phyloP scores from a whole-genome alignment of 2,329 filamentous ascomycete genomes.

The Tolypocladium capitatum region DNA sequence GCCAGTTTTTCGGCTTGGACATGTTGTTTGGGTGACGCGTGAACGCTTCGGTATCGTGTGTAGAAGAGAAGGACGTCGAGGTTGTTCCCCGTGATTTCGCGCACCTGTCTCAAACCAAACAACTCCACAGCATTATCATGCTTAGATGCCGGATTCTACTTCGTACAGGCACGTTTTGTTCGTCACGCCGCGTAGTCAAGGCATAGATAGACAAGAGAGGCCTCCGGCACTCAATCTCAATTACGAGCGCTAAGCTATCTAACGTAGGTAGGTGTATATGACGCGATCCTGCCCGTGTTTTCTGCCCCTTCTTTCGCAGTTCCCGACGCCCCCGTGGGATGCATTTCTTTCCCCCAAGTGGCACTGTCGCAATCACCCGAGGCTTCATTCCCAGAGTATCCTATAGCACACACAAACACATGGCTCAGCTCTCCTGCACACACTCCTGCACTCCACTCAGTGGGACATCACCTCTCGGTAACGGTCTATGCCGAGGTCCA shows the following conservation, averaged over 20 bases:
- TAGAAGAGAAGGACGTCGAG: neutral
- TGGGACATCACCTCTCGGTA: constrained; percentile 51
- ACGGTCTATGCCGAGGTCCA: constrained; percentile 55
- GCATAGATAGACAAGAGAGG: neutral
- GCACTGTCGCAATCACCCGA: neutral
- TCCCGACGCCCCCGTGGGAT: neutral
- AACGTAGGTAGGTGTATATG: neutral
- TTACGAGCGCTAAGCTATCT: neutral
- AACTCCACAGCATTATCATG: neutral
- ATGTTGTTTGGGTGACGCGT: constrained; percentile 7
- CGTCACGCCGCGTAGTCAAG: neutral
- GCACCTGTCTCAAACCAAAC: neutral
- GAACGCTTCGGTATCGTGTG: neutral
- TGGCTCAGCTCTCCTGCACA: neutral
- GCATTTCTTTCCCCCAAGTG: neutral
- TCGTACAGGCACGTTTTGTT: neutral
- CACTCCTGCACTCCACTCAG: constrained; percentile 6
- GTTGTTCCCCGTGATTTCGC: neutral
- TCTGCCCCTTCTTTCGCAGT: neutral
- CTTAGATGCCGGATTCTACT: neutral
- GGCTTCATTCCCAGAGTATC: neutral
- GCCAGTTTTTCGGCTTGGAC: constrained; percentile 45
- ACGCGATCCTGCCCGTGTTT: neutral
- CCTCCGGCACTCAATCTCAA: neutral
- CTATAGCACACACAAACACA: neutral